These are phyloP conservation scores for Cornus kousa DNA, from an alignment of 148 eudicot genomes.

Conservation along the genomic window DNA sequence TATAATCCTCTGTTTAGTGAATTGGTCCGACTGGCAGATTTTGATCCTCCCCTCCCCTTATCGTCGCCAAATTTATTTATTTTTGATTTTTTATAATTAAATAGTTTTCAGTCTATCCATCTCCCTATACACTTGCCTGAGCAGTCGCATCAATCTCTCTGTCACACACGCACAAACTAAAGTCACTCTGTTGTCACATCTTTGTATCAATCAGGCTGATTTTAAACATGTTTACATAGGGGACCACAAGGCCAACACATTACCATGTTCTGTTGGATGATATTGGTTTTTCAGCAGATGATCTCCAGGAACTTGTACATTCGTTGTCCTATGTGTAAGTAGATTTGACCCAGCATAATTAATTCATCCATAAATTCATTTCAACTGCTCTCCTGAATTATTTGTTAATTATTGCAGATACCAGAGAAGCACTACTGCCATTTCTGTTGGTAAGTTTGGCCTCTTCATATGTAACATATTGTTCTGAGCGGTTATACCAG, in stretches of 20 bases:
- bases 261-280: constrained; percentile 86
- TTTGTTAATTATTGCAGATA: constrained; percentile 43
- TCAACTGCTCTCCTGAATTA: neutral
- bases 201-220: neutral
- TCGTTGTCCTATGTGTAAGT: constrained; percentile 86
- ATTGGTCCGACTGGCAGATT: neutral
- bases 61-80: too few species aligned
- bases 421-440: constrained; percentile 90
- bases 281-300: constrained; percentile 82
- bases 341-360: neutral
- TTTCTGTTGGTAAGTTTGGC: constrained; percentile 68
- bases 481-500: too few species aligned
- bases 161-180: too few species aligned
- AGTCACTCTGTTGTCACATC: too few species aligned
- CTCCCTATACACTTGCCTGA: too few species aligned
- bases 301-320: constrained; percentile 88
- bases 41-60: too few species aligned
- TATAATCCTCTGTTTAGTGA: neutral
- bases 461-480: neutral
- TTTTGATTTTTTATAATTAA: too few species aligned
- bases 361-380: too few species aligned
- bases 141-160: too few species aligned
- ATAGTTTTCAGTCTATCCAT: too few species aligned
- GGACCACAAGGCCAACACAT: constrained; percentile 95
- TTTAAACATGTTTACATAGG: constrained; percentile 31